These are phyloP conservation scores for Penicillium taxi DNA, from an alignment of 495 filamentous ascomycete genomes.

Conservation along the genomic window DNA sequence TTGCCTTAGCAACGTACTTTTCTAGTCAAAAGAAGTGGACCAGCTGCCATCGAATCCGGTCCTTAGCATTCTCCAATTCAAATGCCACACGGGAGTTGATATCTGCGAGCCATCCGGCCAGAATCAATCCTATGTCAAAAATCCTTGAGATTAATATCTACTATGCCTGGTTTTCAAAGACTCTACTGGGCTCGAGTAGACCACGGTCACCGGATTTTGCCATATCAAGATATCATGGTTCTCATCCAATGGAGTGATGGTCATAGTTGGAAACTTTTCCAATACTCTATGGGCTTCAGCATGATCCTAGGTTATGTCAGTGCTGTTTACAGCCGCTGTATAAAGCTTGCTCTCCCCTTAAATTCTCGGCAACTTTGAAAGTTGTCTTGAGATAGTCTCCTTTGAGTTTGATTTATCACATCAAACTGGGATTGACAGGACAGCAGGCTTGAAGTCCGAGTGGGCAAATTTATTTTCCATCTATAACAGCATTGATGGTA, in stretches of 20 bases:
- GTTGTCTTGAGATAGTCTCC: constrained; percentile 1
- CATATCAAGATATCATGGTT: too few relatives aligned
- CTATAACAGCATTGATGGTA: background rate
- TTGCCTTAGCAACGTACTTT: too few relatives aligned
- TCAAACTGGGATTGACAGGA: background rate
- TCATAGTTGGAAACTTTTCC: background rate
- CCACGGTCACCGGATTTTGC: too few relatives aligned
- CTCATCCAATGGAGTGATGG: background rate
- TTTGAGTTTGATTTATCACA: background rate
- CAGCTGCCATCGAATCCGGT: background rate
- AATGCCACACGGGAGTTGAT: background rate
- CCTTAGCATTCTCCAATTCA: background rate
- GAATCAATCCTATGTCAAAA: background rate
- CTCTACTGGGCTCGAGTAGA: background rate
- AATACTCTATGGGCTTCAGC: background rate
- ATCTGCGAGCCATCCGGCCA: background rate
- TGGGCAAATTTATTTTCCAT: background rate
- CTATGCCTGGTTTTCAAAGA: background rate
- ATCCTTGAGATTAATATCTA: background rate
- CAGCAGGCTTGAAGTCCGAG: background rate
- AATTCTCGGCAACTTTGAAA: background rate
- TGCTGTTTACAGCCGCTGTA: background rate
- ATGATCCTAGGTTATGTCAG: background rate
- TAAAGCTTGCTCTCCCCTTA: background rate
- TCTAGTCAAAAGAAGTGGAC: too few relatives aligned